Base-by-base conservation (phyloP, 2,329 filamentous ascomycete species). In the Neopestalotiopsis sp. region DNA sequence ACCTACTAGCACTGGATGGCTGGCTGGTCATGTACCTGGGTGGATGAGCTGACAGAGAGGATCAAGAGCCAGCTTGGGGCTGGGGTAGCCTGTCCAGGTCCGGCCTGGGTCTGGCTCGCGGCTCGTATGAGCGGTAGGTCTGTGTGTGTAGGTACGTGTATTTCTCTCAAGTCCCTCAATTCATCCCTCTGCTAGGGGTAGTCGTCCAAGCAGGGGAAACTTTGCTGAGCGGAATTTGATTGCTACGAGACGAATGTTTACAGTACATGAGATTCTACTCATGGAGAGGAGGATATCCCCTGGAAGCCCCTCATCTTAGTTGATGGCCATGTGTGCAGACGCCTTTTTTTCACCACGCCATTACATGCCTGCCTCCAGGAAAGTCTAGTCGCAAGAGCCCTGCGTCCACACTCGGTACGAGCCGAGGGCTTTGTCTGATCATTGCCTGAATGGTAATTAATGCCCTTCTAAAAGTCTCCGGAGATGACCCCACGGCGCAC, bases 341-440 rank as follows among this genome's bases (percentile, higher is more conserved):
- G 28, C 28, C 24, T 24, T 17, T 10, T 38, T 38, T 10, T 38
- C 10, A 38, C 34, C 34, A 38, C 10, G 34, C 20, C 17, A 20
- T 24, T 52, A 52, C 45, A 20, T 20, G 20, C 45, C 17, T n/a
- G 24, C 24, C 24, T 28, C 24, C 24, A 9, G 20, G 45, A 52
- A 17, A n/a, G 45, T 20, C n/a, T 20, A 10, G 20, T 17, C 20
- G 17, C n/a, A 17, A 24, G 45, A 20, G 45, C 45, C 45, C 45
- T 52, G 45, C 45, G 45, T 52, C 45, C 45, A 52, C 45, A 59
- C 57, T 59, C 57, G 57, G 57, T 59, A 59, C 57, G 57, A 59
- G 30, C 57, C 57, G 57, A 59, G 30, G 30, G 30, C 24, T 59
- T 17, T 59, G 57, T 59, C 57, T 52, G 45, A 52, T 52, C 45